Percentiles rank a stretch among this genome's conserved stretches.
Evolutionary conservation across 371 early-diverging fungal species (phyloP).

Genomic region (Mortierella sp.): DNA sequence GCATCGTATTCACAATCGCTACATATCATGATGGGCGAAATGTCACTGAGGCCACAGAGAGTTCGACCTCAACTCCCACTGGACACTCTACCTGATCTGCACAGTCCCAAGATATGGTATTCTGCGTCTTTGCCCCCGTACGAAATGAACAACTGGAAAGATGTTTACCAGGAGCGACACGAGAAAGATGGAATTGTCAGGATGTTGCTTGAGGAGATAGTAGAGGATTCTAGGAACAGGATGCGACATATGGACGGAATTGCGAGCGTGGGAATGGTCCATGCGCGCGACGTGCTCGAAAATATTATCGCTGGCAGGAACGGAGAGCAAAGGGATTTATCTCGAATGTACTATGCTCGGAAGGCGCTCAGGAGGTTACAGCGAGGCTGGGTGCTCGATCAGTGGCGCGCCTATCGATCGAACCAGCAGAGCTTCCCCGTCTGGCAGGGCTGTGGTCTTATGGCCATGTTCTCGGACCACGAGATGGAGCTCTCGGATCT

Average conservation of each 20-base stretch:
- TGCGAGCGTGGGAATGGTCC: constrained; percentile 35
- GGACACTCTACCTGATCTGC: constrained; percentile 24
- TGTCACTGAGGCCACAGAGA: constrained; percentile 6
- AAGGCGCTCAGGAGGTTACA: constrained; percentile 35
- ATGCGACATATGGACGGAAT: constrained; percentile 53
- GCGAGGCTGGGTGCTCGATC: constrained; percentile 51
- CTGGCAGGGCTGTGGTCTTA: constrained; percentile 51
- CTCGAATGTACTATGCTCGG: constrained; percentile 44
- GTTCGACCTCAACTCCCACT: constrained; percentile 3
- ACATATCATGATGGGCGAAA: constrained; percentile 1
- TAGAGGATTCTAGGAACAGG: constrained; percentile 45
- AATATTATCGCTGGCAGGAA: constrained; percentile 31
- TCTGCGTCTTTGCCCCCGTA: constrained; percentile 29
- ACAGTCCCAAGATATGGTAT: constrained; percentile 31
- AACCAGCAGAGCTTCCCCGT: constrained; percentile 39
- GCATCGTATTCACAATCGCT: background rate
- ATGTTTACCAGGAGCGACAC: constrained; percentile 42
- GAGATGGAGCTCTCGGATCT: constrained; percentile 32
- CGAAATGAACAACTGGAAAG: constrained; percentile 24
- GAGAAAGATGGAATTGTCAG: constrained; percentile 39
- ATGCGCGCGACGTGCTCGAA: constrained; percentile 50
- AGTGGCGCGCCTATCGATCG: constrained; percentile 43
- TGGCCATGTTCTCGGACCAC: constrained; percentile 51
- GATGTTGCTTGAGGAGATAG: constrained; percentile 35
- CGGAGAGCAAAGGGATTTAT: constrained; percentile 29